Conservation (phyloP, 1,139 yeast genomes). For the Chernovozyma sophiae-reginae region DNA sequence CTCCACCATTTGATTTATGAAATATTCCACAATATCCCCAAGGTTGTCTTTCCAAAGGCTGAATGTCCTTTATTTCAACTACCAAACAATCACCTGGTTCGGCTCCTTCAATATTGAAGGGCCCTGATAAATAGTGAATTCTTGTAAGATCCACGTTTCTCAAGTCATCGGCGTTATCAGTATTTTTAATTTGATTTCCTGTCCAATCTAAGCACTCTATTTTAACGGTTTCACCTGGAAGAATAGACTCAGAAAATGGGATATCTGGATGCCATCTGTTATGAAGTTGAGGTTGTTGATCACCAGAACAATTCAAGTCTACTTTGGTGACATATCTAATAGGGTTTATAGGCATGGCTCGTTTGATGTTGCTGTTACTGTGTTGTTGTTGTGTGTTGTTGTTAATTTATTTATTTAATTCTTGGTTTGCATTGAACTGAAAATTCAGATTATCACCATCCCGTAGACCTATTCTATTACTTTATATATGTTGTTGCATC, state of each 20-base stretch:
- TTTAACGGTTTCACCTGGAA: slow-evolving; percentile 40
- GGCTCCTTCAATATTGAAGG: slow-evolving; percentile 41
- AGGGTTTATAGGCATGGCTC: slow-evolving; percentile 6
- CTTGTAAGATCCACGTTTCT: slow-evolving; percentile 38
- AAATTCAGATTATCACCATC: too few species aligned
- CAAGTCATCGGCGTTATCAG: slow-evolving; percentile 45
- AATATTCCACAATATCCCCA: slow-evolving; percentile 52
- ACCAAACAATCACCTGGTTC: slow-evolving; percentile 46
- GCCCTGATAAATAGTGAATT: slow-evolving; percentile 48
- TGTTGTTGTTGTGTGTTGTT: too few species aligned
- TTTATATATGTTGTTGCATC: too few species aligned
- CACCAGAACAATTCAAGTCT: slow-evolving; percentile 39
- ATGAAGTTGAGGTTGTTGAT: slow-evolving; percentile 42
- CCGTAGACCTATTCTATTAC: too few species aligned
- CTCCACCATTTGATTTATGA: slow-evolving; percentile 47
- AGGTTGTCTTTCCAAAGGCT: slow-evolving; percentile 47
- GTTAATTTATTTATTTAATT: too few species aligned
- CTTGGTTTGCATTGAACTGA: too few species aligned
- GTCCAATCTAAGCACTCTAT: slow-evolving; percentile 53
- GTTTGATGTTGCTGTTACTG: too few species aligned
- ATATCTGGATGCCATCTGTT: slow-evolving; percentile 53
- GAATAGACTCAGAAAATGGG: slow-evolving; percentile 34
- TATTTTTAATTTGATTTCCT: slow-evolving; percentile 45
- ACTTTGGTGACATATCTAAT: slow-evolving; percentile 19
- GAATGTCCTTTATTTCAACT: slow-evolving; percentile 48